Evolutionary conservation across 495 filamentous ascomycete genomes (phyloP).

Genomic region (Aspergillus sclerotiicarbonarius): DNA sequence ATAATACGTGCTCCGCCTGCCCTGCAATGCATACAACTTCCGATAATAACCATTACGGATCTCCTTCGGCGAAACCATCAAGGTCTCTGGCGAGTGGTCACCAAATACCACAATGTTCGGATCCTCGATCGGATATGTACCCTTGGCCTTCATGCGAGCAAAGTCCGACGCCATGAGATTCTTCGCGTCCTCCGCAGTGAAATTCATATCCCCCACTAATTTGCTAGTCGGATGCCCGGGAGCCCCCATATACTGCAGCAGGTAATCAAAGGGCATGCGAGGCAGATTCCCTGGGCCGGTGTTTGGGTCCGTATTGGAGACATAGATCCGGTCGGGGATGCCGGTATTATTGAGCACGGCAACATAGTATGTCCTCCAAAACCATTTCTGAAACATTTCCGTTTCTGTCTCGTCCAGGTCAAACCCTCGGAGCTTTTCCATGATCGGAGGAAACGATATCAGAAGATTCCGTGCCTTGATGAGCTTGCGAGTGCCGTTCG

Average conservation of each 20-base stretch:
- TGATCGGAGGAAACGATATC: constrained; percentile 41
- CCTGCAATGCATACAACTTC: constrained; percentile 37
- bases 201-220: constrained; percentile 6
- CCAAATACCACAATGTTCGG: constrained; percentile 2
- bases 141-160: background rate
- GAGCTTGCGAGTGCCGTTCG: constrained; percentile 26
- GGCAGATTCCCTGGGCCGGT: constrained; percentile 9
- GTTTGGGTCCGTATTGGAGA: constrained; percentile 3
- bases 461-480: constrained; percentile 48
- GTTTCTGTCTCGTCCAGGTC: constrained; percentile 35
- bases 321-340: constrained; percentile 25
- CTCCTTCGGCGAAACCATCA: constrained; percentile 23
- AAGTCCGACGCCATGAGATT: constrained; percentile 3
- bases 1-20: constrained; percentile 34
- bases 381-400: constrained; percentile 31
- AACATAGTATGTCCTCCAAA: constrained; percentile 42
- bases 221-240: constrained; percentile 7
- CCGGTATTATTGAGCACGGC: constrained; percentile 41
- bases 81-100: constrained; percentile 29
- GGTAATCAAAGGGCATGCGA: constrained; percentile 6
- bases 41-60: constrained; percentile 39
- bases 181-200: constrained; percentile 8
- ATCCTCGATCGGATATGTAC: background rate
- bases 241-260: constrained; percentile 9
- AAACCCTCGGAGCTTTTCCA: constrained; percentile 32